A percentile compares a stretch with the other conserved stretches of the same genome.
phyloP scores from a whole-genome alignment of 768 basidiomycete species.

The Imleria badia region DNA sequence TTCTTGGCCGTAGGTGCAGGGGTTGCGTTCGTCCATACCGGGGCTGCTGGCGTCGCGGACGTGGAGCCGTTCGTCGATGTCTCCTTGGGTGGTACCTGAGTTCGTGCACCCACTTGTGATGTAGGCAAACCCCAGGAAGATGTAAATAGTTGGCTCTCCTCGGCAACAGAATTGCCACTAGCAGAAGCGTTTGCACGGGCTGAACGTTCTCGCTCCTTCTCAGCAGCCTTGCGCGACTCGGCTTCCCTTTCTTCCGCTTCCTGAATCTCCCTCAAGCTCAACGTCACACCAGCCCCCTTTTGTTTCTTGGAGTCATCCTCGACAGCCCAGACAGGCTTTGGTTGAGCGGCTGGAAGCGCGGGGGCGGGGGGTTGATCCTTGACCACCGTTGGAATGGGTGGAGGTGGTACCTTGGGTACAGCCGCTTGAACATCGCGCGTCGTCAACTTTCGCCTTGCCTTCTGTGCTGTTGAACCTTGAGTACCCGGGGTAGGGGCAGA shows the following conservation, averaged over 20 bases:
- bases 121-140: conserved; percentile 86
- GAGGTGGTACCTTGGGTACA: conserved; percentile 16
- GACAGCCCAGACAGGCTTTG: conserved; percentile 64
- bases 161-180: conserved; percentile 37
- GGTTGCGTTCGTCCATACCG: conserved; percentile 73
- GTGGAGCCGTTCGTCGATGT: conserved; percentile 19
- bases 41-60: conserved; percentile 34
- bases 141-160: conserved; percentile 62
- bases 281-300: conserved; percentile 41
- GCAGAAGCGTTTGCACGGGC: conserved; percentile 45
- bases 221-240: conserved; percentile 72
- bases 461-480: conserved; percentile 23
- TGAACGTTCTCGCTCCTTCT: conserved; percentile 67
- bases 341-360: conserved; percentile 21
- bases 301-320: conserved; percentile 68
- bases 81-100: conserved; percentile 44
- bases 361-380: conserved; percentile 28
- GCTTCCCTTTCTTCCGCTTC: conserved; percentile 84
- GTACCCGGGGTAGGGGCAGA: conserved; percentile 13
- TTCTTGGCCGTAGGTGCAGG: conserved; percentile 68
- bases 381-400: conserved; percentile 1
- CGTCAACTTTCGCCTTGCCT: conserved; percentile 28
- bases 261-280: conserved; percentile 92
- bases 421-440: conserved; percentile 26
- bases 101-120: conserved; percentile 69